These are phyloP conservation scores for Aspergillus ibericus DNA, from an alignment of 2,329 filamentous ascomycete species.

Conservation along the genomic window DNA sequence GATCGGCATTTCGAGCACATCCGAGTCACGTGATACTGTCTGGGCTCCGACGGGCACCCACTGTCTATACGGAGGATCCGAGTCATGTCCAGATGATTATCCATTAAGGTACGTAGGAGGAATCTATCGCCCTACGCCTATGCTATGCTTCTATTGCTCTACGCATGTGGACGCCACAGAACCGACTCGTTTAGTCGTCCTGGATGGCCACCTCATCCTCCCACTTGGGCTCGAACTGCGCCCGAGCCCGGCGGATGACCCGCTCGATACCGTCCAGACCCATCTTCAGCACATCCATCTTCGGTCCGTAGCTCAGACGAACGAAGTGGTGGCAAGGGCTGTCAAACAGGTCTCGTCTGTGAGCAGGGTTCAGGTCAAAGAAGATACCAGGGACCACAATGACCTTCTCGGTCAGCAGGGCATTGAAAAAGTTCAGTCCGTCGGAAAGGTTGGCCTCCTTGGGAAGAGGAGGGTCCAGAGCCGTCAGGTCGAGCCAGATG, in stretches of 20 bases:
- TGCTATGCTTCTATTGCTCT: constrained; percentile 1
- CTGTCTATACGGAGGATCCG: not conserved
- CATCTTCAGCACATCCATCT: constrained; percentile 73
- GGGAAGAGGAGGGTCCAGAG: constrained; percentile 55
- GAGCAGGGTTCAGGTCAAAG: constrained; percentile 91
- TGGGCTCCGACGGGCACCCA: not conserved
- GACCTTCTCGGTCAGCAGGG: constrained; percentile 87
- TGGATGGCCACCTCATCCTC: constrained; percentile 41
- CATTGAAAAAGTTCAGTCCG: constrained; percentile 95
- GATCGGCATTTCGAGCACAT: not conserved
- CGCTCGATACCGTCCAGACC: constrained; percentile 83
- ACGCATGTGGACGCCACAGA: not conserved
- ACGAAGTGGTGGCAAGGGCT: constrained; percentile 92
- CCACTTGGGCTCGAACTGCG: constrained; percentile 26
- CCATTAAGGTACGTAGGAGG: not conserved
- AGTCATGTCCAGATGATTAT: not conserved
- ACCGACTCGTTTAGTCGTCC: constrained; percentile 28
- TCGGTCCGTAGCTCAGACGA: constrained; percentile 79
- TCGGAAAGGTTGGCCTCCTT: constrained; percentile 72
- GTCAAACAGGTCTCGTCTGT: constrained; percentile 88
- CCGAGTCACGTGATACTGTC: not conserved
- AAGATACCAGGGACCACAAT: constrained; percentile 98
- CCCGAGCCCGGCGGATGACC: constrained; percentile 59
- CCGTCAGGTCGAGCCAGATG: constrained; percentile 69
- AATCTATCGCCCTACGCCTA: not conserved